Percentiles rank a stretch among this genome's conserved stretches.
Conservation (phyloP, 1,284 basidiomycete species). For the Anthracocystis setariae region DNA sequence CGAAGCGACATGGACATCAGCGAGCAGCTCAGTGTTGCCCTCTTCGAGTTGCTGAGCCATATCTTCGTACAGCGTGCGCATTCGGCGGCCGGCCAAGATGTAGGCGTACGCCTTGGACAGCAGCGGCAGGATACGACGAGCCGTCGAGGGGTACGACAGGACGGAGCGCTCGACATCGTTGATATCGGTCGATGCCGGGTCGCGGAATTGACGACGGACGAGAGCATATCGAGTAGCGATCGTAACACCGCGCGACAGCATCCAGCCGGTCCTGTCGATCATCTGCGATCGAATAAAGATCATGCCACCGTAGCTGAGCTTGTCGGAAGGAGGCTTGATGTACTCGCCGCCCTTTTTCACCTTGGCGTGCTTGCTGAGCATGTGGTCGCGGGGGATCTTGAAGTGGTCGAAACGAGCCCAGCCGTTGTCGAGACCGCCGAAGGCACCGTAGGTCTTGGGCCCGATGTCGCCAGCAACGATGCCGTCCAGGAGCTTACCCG, state of each 20-base stretch:
- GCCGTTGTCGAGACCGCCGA: conserved; percentile 76
- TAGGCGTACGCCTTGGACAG: conserved; percentile 68
- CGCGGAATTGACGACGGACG: conserved; percentile 75
- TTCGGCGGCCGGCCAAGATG: conserved; percentile 63
- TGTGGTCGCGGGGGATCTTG: conserved; percentile 78
- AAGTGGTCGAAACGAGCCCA: conserved; percentile 76
- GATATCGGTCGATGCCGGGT: conserved; percentile 61
- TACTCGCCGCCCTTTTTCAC: conserved; percentile 78
- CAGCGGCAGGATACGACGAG: conserved; percentile 67
- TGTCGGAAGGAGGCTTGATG: conserved; percentile 77
- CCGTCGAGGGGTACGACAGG: conserved; percentile 68
- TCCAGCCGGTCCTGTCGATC: conserved; percentile 74
- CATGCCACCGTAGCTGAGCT: conserved; percentile 79
- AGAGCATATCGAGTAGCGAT: conserved; percentile 79
- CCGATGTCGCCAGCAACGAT: conserved; percentile 80
- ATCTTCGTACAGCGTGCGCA: conserved; percentile 67
- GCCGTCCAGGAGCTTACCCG: conserved; percentile 74
- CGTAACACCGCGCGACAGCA: conserved; percentile 75
- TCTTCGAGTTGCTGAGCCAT: conserved; percentile 64
- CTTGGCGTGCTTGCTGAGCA: conserved; percentile 80
- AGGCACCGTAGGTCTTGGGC: conserved; percentile 73
- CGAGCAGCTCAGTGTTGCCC: conserved; percentile 67
- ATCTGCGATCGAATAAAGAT: conserved; percentile 70
- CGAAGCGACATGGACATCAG: conserved; percentile 67
- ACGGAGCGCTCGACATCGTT: conserved; percentile 69